Evolutionary conservation across 192 early-diverging fungal species (phyloP), one percentile per base, ranked within the genome.

Genomic region (Borealophlyctis nickersoniae): DNA sequence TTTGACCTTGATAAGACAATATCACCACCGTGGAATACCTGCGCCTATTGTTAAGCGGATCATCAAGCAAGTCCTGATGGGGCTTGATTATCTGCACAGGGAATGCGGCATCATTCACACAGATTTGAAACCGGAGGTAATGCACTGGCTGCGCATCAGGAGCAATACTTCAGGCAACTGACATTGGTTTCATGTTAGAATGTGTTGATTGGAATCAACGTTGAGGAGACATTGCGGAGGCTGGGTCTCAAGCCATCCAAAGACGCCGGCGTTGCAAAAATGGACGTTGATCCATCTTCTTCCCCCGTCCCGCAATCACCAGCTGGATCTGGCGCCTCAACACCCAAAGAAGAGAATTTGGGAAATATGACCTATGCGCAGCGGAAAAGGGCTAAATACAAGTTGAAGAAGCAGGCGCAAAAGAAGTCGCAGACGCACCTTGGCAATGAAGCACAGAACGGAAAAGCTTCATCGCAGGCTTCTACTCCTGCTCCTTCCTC

Each of bases 101-200:
- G 87, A 91, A 49, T 99, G 96, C 77, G 85, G 86, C 31, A 94
- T 99, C 62, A 96, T 99, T 57, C 96, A 99, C 77, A 99, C 96
- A 0, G 96, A 99, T 73, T 72, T 99, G 39, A 99, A 99, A 65
- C 96, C 95, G 11, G 96, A 98, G 77, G 75, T 79, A 31, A 22
- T 11, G 11, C 11, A 14, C 45, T 48, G 45, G n/a, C 45, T 48
- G 11, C 45, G 45, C 7, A 13, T 27, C 19, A 9, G 4, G 52
- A 35, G 22, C 1, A 29, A 54, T 30, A 9, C 13, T 62, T 29
- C 49, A 4, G n/a, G n/a, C n/a, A n/a, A n/a, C n/a, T n/a, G n/a
- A n/a, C n/a, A n/a, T n/a, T n/a, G n/a, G 4, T 36, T 49, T n/a
- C 3, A n/a, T 27, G 4, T 34, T 50, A 82, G 74, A 98, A 98